Evolutionary conservation across 2,329 filamentous ascomycete genomes (phyloP), one percentile per base, ranked within the genome.

Genomic region (Exophiala sp.): DNA sequence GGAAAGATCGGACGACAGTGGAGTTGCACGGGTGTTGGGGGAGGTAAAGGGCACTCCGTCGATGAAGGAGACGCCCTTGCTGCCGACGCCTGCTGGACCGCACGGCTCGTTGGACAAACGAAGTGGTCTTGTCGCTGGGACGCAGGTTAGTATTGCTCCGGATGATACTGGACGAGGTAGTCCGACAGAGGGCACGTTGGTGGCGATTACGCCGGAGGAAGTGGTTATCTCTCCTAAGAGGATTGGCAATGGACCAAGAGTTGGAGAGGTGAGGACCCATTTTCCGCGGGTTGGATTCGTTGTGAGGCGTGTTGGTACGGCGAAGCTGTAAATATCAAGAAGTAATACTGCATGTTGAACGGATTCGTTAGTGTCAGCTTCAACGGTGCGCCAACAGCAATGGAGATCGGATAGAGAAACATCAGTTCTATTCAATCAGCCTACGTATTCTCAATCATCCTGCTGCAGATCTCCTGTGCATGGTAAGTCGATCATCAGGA

Each of bases 1-100:
- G 20, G 57, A 62, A 36, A 46, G 38, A 18, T 18, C 36, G 4
- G 55, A 63, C 18, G 33, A 44, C 5, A 18, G 6, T 4, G 46
- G 55, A 3, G 33, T 63, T 5, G 39, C 47, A 5, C 34, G 39
- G 10, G 18, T 54, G 11, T 35, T 60, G 29, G 66, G 74, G 54
- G 69, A 72, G 47, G 57, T 78, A 43, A 71, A 75, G 49, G 57
- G 62, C 10, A 62, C 71, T 38, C 68, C 75, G 18, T 62, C 76
- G 48, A 69, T 68, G 58, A 69, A 74, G 49, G 32, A 53, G 5
- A 42, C 54, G 12, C 54, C 54, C 2, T 10, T 63, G 32, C 11
- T 62, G 11, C 47, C 59, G 4, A 63, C 61, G 1, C 57, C 59
- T 1, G 50, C 54, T 33, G 24, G 14, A 14, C 46, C 45, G 4